Evolutionary conservation across 805 yeast species (phyloP).

Genomic region (Clavispora santaluciae): DNA sequence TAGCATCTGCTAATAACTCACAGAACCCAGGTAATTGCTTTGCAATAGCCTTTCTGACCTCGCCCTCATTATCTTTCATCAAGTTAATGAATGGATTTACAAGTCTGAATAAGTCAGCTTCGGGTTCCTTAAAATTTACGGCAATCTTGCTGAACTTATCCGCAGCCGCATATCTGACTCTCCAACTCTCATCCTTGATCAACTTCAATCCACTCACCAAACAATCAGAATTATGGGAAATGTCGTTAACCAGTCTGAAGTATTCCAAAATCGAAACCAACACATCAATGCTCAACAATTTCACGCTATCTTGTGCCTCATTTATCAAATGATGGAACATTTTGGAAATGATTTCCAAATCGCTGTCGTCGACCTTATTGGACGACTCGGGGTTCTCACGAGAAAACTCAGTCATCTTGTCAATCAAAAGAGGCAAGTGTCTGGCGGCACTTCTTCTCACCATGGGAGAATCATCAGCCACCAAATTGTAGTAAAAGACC

Average conservation of each 20-base stretch:
- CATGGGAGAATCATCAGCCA: constrained; percentile 94
- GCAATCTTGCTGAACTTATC: constrained; percentile 81
- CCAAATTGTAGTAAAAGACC: constrained; percentile 61
- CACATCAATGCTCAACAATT: constrained; percentile 83
- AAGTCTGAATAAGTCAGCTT: constrained; percentile 51
- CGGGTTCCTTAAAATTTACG: constrained; percentile 52
- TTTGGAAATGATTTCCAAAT: constrained; percentile 72
- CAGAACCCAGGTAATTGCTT: constrained; percentile 82
- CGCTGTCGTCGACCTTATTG: constrained; percentile 46
- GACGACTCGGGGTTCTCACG: constrained; percentile 29
- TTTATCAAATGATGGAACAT: constrained; percentile 75
- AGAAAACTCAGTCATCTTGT: constrained; percentile 44
- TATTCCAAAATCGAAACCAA: constrained; percentile 75
- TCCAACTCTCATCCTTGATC: constrained; percentile 90
- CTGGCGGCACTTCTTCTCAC: constrained; percentile 93
- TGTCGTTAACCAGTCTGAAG: constrained; percentile 54
- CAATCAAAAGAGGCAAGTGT: constrained; percentile 70
- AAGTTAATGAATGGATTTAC: constrained; percentile 69
- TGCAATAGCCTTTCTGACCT: constrained; percentile 89
- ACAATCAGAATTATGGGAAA: constrained; percentile 56
- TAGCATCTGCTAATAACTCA: constrained; percentile 40
- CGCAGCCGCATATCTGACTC: constrained; percentile 98
- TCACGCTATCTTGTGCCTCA: constrained; percentile 94
- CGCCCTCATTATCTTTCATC: constrained; percentile 92
- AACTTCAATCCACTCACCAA: constrained; percentile 63